Evolutionary conservation across 345 rosid species (phyloP), one percentile per base, ranked within the genome.

Genomic region (Camelina neglecta): DNA sequence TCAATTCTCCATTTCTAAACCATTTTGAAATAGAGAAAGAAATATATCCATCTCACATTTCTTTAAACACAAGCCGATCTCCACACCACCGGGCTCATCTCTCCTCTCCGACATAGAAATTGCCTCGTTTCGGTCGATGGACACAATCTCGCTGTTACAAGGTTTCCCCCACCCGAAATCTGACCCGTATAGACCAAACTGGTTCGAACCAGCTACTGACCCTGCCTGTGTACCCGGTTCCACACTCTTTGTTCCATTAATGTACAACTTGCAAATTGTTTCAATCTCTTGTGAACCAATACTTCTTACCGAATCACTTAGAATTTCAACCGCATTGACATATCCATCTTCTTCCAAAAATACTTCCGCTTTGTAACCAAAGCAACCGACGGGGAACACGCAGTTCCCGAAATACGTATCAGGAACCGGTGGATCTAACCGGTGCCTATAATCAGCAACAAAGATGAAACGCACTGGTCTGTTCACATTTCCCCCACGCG

Each of bases 341-440:
- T 72, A 72, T 7, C 81, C 78, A 20, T 66, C 60, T 50, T 51
- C 58, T 12, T 29, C 58, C 15, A 49, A 11, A 36, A 59, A 72
- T 0, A 45, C 21, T 0, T 50, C 7, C 1, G 75, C 41, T 18
- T 63, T 11, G 45, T 41, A 6, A 4, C 39, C 61, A 68, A 11
- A 8, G 41, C 63, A 54, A 41, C 31, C 24, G 0, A n/a, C 3
- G 2, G 41, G 56, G n/a, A 35, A 65, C 21, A 62, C 45, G 31
- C 81, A 83, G 56, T 71, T 83, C 4, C 86, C 85, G 7, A 81
- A 81, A 10, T 83, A 85, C 1, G 60, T 76, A 1, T 6, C 45
- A 0, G 81, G 82, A 9, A 76, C 21, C 0, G 77, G 72, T 5
- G 79, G 75, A n/a, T 77, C 69, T 49, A 79, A 60, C 13, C 75